Evolutionary conservation across 2,329 filamentous ascomycete species (phyloP), one percentile per base, ranked within the genome.

Genomic region (Rhexocercosporidium sp.): DNA sequence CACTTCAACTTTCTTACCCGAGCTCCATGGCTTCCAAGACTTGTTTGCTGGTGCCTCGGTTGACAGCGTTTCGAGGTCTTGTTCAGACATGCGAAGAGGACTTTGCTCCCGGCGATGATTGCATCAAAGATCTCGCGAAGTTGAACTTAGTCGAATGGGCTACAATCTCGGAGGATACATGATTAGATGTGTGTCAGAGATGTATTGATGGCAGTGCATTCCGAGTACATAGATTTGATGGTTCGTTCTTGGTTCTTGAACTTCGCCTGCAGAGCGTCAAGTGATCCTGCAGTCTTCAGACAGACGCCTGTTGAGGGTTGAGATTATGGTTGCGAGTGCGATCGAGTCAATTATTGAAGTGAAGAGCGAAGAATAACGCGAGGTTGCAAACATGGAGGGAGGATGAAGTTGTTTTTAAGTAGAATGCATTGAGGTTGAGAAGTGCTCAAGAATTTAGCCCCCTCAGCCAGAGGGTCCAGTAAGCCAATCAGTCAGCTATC

Each of bases 51-150:
- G 46, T 12, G 31, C 18, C 12, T 31, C n/a, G 5, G n/a, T 8
- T 11, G 60, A n/a, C n/a, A 53, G 8, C 22, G 27, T 25, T 27
- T 63, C 49, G 16, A 63, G 7, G n/a, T 41, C 47, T 14, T 44
- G 46, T 27, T 54, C 60, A 63, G 25, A 54, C 60, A 63, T 7
- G 60, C 46, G n/a, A 63, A 63, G 18, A 63, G 46, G 1, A 54
- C 34, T 39, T 34, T 53, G n/a, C 60, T 54, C 29, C 60, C 60
- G 9, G 49, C 44, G 34, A 63, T 46, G 20, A 63, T 34, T 1
- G 31, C 39, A 31, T 63, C 60, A 16, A 63, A 63, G 5, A 47
- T 44, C n/a, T n/a, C 9, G 16, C n/a, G 31, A 3, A 54, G 16
- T 25, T 63, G 27, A 41, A 31, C 2, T 20, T 54, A 22, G 4